phyloP scores from a whole-genome alignment of 23 red algal genomes.

The Agarophyton chilense region DNA sequence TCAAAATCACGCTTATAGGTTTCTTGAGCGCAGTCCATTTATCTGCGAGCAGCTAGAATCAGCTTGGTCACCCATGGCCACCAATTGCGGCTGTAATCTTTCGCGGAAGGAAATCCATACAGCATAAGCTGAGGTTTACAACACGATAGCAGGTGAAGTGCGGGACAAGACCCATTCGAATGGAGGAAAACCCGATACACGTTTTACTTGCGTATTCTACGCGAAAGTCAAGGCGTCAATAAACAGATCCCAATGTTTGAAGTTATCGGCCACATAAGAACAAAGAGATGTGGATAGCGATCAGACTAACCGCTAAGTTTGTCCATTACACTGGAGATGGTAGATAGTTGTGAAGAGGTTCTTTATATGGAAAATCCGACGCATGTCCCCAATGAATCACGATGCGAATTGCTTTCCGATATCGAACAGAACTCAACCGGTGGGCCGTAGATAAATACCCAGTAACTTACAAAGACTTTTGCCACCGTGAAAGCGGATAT shows the following conservation, averaged over 20 bases:
- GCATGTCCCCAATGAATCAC: conserved; percentile 14
- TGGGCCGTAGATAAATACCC: conserved; percentile 4
- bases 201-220: too few relatives aligned
- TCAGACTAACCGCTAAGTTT: conserved; percentile 4
- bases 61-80: neutral
- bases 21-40: neutral
- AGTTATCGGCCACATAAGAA: too few relatives aligned
- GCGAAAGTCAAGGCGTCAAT: too few relatives aligned
- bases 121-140: neutral
- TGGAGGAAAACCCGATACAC: too few relatives aligned
- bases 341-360: neutral
- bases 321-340: neutral
- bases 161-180: too few relatives aligned
- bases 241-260: too few relatives aligned
- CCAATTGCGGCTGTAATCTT: neutral
- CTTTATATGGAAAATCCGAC: conserved; percentile 15
- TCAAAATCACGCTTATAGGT: neutral
- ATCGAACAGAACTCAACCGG: neutral
- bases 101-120: neutral
- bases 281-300: too few relatives aligned
- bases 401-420: conserved; percentile 6
- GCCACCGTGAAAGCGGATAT: neutral
- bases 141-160: neutral
- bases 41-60: neutral
- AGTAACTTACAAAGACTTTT: neutral